Evolutionary conservation across 2,329 filamentous ascomycete species (phyloP).

Genomic region (Coniochaeta hoffmannii): DNA sequence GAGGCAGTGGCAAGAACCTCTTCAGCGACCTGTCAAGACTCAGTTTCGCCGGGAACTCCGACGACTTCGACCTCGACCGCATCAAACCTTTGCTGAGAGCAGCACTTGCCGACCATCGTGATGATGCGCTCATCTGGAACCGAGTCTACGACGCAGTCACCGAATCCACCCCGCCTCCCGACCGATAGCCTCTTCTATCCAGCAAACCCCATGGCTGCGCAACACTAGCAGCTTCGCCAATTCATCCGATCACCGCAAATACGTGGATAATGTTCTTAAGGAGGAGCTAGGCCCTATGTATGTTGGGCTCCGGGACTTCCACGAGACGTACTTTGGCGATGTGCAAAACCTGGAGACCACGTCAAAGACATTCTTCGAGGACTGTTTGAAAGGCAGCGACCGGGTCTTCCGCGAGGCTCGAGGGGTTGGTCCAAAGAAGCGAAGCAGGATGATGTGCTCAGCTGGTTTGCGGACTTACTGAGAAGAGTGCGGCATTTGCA

Average conservation of each 20-base stretch:
- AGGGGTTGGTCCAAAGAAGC: slow-evolving; percentile 25
- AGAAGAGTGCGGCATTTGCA: background rate
- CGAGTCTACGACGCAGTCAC: slow-evolving; percentile 26
- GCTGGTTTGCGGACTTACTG: slow-evolving; percentile 21
- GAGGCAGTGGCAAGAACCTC: background rate
- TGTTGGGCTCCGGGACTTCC: slow-evolving; percentile 24
- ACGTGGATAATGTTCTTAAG: slow-evolving; percentile 25
- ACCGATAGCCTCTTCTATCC: slow-evolving; percentile 18
- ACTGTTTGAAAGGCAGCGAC: slow-evolving; percentile 21
- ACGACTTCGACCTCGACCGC: no score
- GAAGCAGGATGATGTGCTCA: slow-evolving; percentile 26
- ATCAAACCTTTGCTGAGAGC: background rate
- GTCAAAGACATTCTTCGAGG: slow-evolving; percentile 25
- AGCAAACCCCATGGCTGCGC: slow-evolving; percentile 21
- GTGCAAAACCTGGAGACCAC: slow-evolving; percentile 21
- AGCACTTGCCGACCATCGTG: background rate
- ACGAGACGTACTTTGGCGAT: slow-evolving; percentile 24
- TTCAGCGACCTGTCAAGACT: background rate
- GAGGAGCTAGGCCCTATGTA: slow-evolving; percentile 26
- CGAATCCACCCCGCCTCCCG: slow-evolving; percentile 25
- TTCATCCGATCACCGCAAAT: slow-evolving; percentile 24
- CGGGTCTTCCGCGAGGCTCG: slow-evolving; percentile 24
- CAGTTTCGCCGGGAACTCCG: background rate
- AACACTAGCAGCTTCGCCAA: slow-evolving; percentile 26
- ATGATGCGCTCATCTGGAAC: slow-evolving; percentile 22